Evolutionary conservation across 345 rosid genomes (phyloP), one percentile per base, ranked within the genome.

Genomic region (Lagerstroemia speciosa): DNA sequence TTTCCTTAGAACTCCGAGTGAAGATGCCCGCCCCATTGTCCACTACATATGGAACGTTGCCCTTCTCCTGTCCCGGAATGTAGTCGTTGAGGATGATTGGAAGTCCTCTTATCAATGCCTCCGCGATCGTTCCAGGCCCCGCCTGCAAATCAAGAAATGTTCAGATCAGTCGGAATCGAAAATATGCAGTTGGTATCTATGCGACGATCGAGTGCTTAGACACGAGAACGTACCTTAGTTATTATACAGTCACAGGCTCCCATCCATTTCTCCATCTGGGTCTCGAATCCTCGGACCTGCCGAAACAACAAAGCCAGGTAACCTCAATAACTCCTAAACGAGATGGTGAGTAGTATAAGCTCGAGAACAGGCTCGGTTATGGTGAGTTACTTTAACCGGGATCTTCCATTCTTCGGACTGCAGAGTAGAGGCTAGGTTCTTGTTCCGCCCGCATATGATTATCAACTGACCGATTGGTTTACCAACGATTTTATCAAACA

Each of bases 31-130:
- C 95, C 1, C 96, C 90, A 22, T 89, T 89, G 78, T 89, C 93
- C 32, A 91, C 99, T n/a, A 91, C 97, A 10, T 91, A 94, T 0
- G 99, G 97, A 32, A 91, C 96, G 71, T 94, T 94, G 53, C 96
- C 99, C 83, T 91, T 91, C 79, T 94, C 99, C 93, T 93, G 98
- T 75, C 99, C 98, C 0, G 98, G 99, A 77, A 94, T 91, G 86
- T 89, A 94, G 80, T 91, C 98, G 60, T 91, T 94, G 75, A 94
- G 95, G 73, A 91, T 87, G 69, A 94, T 91, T 2, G 98, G 96
- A 55, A 94, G 96, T 37, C 95, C 95, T 67, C 87, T 76, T 27
- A 94, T 91, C 78, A 94, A 80, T 62, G 99, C 93, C 73, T 94
- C 99, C 14, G 99, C 88, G n/a, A 94, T 91, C 31, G 98, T 94